Conservation (phyloP, 2,329 filamentous ascomycete genomes). For the Colletotrichum sp. region DNA sequence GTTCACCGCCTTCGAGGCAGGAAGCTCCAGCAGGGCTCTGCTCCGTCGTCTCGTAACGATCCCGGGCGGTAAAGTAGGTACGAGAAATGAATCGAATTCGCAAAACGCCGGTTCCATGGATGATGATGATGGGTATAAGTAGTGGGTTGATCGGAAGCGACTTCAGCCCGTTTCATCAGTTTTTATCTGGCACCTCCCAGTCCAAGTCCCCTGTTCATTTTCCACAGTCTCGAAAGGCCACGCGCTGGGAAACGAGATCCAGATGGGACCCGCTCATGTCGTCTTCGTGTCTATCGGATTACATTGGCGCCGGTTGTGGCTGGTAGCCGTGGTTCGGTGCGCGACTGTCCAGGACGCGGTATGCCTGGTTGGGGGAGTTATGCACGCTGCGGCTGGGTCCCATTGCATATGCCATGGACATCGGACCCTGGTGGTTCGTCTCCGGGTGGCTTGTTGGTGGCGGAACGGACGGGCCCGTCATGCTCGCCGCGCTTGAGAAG, state of each 20-base stretch:
- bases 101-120: conserved; percentile 17
- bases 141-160: neutral
- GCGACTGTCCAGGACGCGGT: conserved; percentile 1
- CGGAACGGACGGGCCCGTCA: neutral
- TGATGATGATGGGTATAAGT: neutral
- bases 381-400: conserved; percentile 12
- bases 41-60: neutral
- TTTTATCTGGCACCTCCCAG: neutral
- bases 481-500: conserved; percentile 39
- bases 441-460: neutral
- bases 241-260: neutral
- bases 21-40: neutral
- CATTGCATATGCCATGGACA: conserved; percentile 9
- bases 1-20: neutral
- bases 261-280: neutral
- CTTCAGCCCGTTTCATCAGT: neutral
- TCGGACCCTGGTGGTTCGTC: neutral
- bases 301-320: neutral
- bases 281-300: neutral
- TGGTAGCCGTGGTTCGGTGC: neutral
- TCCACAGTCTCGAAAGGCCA: neutral
- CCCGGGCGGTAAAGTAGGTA: neutral
- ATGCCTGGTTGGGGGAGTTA: conserved; percentile 5
- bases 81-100: conserved; percentile 16
- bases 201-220: neutral